Evolutionary conservation across 164 flowering plant genomes (phyloP), one percentile per base, ranked within the genome.

Genomic region (Aristolochia contorta): DNA sequence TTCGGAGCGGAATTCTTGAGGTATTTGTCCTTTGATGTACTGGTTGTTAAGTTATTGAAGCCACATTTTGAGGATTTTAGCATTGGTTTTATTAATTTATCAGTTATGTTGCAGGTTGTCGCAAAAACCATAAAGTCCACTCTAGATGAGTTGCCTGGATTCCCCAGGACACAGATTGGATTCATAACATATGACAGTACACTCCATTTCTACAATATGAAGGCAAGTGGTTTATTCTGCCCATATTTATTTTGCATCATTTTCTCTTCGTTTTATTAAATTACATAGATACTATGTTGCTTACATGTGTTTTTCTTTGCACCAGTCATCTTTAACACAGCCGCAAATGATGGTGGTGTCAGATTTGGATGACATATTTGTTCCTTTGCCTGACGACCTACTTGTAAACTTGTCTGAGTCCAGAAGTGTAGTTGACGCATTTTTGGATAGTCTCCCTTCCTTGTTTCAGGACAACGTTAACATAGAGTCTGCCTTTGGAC

Each of bases 341-440:
- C 97, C 97, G 66, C 97, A 90, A 66, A 91, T 94, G 96, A 82
- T 94, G 96, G 99, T 88, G 66, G 88, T 91, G 57, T 85, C 96
- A 54, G 97, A 94, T 78, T 73, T 94, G 61, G 97, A 94, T 68
- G 99, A 94, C 68, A 69, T 91, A 71, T 91, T 94, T 77, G 75
- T 86, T 22, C 99, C 99, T 16, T 75, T 91, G 78, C 97, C 96
- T 60, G 97, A 94, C 77, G 99, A 94, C 78, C 96, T 91, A 57
- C 87, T 94, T 60, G 99, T 91, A 60, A 94, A 94, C 75, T 77
- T 94, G 72, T 86, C 95, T 46, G 99, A 94, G 70, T 94, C 99
- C 48, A 88, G 86, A 78, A 74, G 57, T 58, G 95, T 94, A 56
- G 95, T 94, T 67, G 97, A 91, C 62, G 72, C 85, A 18, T 91